These are phyloP conservation scores for Epichloe elymi DNA, from an alignment of 2,329 filamentous ascomycete species.

Conservation along the genomic window DNA sequence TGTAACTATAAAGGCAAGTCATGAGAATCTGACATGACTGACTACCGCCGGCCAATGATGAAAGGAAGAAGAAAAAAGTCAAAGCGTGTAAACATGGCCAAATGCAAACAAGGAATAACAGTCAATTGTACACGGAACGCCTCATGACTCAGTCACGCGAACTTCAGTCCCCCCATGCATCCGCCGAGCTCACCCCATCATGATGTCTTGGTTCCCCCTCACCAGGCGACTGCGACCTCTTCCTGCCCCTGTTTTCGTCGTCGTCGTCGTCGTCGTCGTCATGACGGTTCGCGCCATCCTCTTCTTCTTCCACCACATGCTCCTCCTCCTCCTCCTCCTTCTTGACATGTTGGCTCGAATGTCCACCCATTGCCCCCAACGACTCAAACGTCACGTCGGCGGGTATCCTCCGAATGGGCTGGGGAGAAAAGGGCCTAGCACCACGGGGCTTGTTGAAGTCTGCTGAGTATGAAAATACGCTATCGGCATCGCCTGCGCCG, in stretches of 20 bases:
- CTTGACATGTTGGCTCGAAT: not conserved
- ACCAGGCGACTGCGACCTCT: not conserved
- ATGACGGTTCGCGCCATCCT: not conserved
- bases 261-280: not conserved
- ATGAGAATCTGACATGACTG: not conserved
- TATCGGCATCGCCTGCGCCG: constrained; percentile 29
- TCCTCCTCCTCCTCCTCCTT: constrained; percentile 4
- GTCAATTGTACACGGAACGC: too few relatives aligned
- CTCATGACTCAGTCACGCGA: not conserved
- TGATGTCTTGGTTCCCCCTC: not conserved
- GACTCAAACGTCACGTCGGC: constrained; percentile 29
- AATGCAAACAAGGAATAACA: too few relatives aligned
- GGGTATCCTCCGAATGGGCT: constrained; percentile 30
- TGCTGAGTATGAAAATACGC: constrained; percentile 39
- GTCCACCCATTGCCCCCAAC: constrained; percentile 15
- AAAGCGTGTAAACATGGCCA: too few relatives aligned
- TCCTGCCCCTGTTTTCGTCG: not conserved
- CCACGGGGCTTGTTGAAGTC: constrained; percentile 41
- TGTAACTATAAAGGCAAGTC: not conserved
- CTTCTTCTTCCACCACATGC: constrained; percentile 4
- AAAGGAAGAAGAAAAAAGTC: not conserved
- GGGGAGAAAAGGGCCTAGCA: constrained; percentile 47
- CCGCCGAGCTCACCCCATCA: not conserved
- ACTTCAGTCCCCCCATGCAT: not conserved
- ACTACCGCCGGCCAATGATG: not conserved